Evolutionary conservation across 2,329 filamentous ascomycete species (phyloP), one percentile per base, ranked within the genome.

Genomic region (Epichloe typhina): DNA sequence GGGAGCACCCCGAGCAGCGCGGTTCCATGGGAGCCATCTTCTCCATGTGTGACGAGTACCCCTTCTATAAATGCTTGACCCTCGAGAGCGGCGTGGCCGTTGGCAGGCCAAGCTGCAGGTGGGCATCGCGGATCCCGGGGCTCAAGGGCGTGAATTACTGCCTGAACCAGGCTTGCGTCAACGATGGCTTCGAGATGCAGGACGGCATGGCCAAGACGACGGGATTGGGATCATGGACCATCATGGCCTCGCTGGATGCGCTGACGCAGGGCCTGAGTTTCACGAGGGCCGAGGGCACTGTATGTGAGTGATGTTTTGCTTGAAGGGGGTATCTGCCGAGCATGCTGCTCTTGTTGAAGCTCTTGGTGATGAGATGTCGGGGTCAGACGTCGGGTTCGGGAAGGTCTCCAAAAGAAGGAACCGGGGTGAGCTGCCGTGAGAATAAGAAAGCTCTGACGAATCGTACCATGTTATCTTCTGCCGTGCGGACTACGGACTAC

Each of bases 91-190:
- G 19, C 23, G 37, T 12, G 37, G 36, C 49, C 17, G 17, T 19
- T 19, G 17, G 17, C 17, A 19, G 17, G 17, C 17, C 43, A 31
- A 5, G 38, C 3, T 51, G 44, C 37, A 23, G 38, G 17, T 51
- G 3, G 49, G 23, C 6, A 19, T 51, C 5, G 37, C 26, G 38
- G 35, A 47, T 38, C 49, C 49, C n/a, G 43, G 43, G 44, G 7
- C 4, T 8, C 15, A 9, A 12, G n/a, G 44, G 38, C 19, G 45
- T 45, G 15, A 51, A 48, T 12, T 51, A 51, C 35, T 48, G 50
- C 17, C n/a, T 52, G 19, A 49, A 52, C n/a, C 46, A 48, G 46
- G 46, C 50, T 6, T 52, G 50, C 15, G 17, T 48, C 5, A 48
- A 45, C 12, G 50, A 52, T 12, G 46, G 46, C 17, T 37, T 52